Evolutionary conservation across 805 yeast genomes (phyloP).

Genomic region (Candida argentea): DNA sequence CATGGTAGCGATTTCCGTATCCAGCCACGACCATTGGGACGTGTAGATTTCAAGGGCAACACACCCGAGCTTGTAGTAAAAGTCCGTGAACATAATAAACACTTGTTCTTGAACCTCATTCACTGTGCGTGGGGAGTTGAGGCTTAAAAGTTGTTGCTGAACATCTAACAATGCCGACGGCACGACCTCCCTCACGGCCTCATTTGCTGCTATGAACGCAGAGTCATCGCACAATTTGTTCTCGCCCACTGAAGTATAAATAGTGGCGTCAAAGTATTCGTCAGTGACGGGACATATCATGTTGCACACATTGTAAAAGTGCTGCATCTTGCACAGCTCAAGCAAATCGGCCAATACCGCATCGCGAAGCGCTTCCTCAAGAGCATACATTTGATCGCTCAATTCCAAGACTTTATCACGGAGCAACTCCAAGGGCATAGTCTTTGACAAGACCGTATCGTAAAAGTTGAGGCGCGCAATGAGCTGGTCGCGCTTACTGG

Average conservation of each 20-base stretch:
- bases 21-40: slow-evolving; percentile 41
- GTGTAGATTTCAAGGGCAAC: slow-evolving; percentile 29
- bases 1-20: slow-evolving; percentile 52
- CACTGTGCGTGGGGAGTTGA: slow-evolving; percentile 55
- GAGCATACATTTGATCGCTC: slow-evolving; percentile 21
- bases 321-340: slow-evolving; percentile 42
- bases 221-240: slow-evolving; percentile 44
- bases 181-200: slow-evolving; percentile 38
- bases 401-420: slow-evolving; percentile 24
- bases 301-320: slow-evolving; percentile 53
- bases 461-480: slow-evolving; percentile 48
- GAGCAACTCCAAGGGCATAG: slow-evolving; percentile 37
- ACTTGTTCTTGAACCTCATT: slow-evolving; percentile 45
- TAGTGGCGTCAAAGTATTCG: slow-evolving; percentile 46
- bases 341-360: slow-evolving; percentile 40
- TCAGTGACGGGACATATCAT: slow-evolving; percentile 63
- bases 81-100: slow-evolving; percentile 38
- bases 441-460: slow-evolving; percentile 47
- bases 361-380: slow-evolving; percentile 30
- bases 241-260: slow-evolving; percentile 57
- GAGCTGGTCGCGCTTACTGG: slow-evolving; percentile 21
- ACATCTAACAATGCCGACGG: slow-evolving; percentile 54
- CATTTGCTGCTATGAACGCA: slow-evolving; percentile 33
- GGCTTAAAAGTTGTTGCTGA: slow-evolving; percentile 45
- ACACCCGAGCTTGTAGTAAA: slow-evolving; percentile 29